phyloP scores from a whole-genome alignment of 2,329 filamentous ascomycete species.

The Mariannaea sp. region DNA sequence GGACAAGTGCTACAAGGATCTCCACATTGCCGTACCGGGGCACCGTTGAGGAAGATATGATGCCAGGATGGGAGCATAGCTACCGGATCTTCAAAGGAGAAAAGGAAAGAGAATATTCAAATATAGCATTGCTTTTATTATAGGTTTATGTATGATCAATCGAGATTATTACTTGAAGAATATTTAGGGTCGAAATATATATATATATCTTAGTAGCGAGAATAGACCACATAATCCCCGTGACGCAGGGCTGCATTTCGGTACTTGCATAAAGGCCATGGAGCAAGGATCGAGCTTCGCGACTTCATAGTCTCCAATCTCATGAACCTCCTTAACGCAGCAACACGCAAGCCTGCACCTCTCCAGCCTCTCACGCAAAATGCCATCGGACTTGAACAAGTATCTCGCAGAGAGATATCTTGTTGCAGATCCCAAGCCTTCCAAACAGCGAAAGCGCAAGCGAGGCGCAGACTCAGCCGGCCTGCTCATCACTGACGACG shows the following conservation, averaged over 20 bases:
- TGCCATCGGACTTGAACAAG: slow-evolving; percentile 70
- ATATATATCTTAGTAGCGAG: too few species aligned
- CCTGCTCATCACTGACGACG: slow-evolving; percentile 69
- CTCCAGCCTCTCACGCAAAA: slow-evolving; percentile 36
- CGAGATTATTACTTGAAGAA: too few species aligned
- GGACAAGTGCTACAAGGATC: slow-evolving; percentile 2
- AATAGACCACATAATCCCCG: too few species aligned
- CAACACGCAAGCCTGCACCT: neutral
- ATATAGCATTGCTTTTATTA: too few species aligned
- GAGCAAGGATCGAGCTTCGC: slow-evolving; percentile 15
- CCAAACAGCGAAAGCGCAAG: slow-evolving; percentile 70
- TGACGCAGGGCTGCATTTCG: slow-evolving; percentile 18
- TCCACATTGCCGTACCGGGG: slow-evolving; percentile 24
- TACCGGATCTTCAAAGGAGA: neutral
- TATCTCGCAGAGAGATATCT: slow-evolving; percentile 95
- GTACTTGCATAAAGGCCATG: slow-evolving; percentile 35
- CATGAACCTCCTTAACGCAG: neutral
- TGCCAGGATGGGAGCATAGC: neutral
- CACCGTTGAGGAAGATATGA: neutral
- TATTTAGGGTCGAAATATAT: too few species aligned
- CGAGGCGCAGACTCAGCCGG: slow-evolving; percentile 51
- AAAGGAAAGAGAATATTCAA: neutral
- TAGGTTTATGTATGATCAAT: too few species aligned
- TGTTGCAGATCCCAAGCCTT: slow-evolving; percentile 58
- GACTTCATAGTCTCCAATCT: neutral